Evolutionary conservation across 495 filamentous ascomycete species (phyloP).

Genomic region (Staphylotrichum tortipilum): DNA sequence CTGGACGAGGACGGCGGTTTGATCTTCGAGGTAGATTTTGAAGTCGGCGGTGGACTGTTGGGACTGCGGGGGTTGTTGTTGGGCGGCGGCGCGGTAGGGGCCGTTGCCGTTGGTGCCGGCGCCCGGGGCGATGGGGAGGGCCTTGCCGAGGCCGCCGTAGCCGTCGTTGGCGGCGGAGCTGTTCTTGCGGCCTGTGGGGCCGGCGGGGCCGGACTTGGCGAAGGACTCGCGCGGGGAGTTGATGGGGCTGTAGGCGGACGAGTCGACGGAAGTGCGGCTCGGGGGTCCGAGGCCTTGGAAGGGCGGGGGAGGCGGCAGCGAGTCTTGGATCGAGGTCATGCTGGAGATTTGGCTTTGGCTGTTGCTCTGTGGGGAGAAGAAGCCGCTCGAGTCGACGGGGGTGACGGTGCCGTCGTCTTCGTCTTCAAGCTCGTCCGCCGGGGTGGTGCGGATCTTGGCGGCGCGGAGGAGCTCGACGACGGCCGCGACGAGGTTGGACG

Average conservation of each 20-base stretch:
- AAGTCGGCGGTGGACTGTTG: slow-evolving; percentile 60
- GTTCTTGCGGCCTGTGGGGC: slow-evolving; percentile 28
- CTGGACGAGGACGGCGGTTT: slow-evolving; percentile 70
- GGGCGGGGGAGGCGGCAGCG: slow-evolving; percentile 35
- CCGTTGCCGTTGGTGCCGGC: slow-evolving; percentile 11
- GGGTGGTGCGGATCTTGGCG: slow-evolving; percentile 75
- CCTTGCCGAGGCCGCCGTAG: slow-evolving; percentile 30
- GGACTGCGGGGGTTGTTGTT: slow-evolving; percentile 13
- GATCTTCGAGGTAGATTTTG: slow-evolving; percentile 73
- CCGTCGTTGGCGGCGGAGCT: slow-evolving; percentile 23
- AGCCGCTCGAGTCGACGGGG: slow-evolving; percentile 43
- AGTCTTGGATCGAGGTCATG: slow-evolving; percentile 27
- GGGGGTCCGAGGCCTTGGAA: slow-evolving; percentile 41
- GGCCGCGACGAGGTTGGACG: slow-evolving; percentile 79
- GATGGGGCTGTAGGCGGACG: slow-evolving; percentile 47
- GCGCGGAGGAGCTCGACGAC: slow-evolving; percentile 75
- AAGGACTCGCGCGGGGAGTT: slow-evolving; percentile 47
- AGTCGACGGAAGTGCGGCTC: slow-evolving; percentile 38
- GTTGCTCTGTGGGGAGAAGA: slow-evolving; percentile 42
- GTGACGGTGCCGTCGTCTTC: slow-evolving; percentile 56
- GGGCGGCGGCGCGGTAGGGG: slow-evolving; percentile 14
- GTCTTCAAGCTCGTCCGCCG: slow-evolving; percentile 63
- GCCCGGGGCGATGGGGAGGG: slow-evolving; percentile 26
- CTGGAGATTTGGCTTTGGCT: slow-evolving; percentile 25
- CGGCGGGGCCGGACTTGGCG: too few species aligned